Evolutionary conservation across 495 filamentous ascomycete genomes (phyloP), one percentile per base, ranked within the genome.

Genomic region (Mytilinidion resinicola): DNA sequence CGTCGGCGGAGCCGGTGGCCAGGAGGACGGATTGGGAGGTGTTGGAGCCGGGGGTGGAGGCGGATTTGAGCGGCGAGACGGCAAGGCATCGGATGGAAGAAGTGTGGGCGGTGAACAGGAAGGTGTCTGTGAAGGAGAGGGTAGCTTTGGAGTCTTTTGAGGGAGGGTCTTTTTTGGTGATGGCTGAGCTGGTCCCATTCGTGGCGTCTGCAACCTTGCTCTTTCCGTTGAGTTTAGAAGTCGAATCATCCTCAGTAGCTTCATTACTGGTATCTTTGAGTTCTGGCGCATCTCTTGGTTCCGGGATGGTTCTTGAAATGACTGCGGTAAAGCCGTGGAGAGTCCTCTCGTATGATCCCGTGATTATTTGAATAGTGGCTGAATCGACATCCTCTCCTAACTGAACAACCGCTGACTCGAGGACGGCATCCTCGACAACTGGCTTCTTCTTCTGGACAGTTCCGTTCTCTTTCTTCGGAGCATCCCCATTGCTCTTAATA

Each of bases 331-430:
- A 79, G 61, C 95, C 95, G 72, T 99, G 93, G 42, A 99, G 80
- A 42, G 92, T 83, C 55, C 90, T 83, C 67, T 99, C 93, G 74
- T 99, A 99, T 57, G 91, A 96, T 15, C 93, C 93, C 19, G 90
- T 88, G 50, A 96, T 78, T 55, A 99, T 85, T 69, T 97, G 93
- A 51, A 97, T 76, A 0, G 83, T 88, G 33, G 53, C 51, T 7
- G 59, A 53, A 11, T 43, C 41, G 7, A 42, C 57, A 30, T 30
- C 25, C 25, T 47, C 82, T 59, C 38, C 77, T 69, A 38, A 68
- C 55, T 36, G 15, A 14, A 19, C 15, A 15, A 30, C 25, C 25
- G 25, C 25, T 6, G 25, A 30, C 25, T 30, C 25, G 6, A 6
- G 25, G 25, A 30, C 25, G 25, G 6, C 25, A 30, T 30, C 25